These are phyloP conservation scores for Solanum chacoense DNA, from an alignment of 305 asterid genomes.

Conservation along the genomic window DNA sequence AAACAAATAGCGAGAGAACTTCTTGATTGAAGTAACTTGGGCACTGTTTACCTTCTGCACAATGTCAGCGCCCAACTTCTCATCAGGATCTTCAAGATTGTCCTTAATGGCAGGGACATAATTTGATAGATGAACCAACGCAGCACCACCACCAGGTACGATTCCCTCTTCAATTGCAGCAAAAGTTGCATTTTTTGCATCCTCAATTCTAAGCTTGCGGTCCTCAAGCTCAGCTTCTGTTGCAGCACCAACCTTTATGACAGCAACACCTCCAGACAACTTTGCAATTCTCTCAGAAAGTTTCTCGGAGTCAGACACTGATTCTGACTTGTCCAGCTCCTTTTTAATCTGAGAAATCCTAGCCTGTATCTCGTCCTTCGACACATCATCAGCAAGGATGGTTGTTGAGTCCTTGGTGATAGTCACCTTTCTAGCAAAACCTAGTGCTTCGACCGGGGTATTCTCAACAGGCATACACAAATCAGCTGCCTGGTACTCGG, in stretches of 20 bases:
- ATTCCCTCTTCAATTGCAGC: slow-evolving; percentile 99
- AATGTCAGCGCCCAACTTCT: slow-evolving; percentile 86
- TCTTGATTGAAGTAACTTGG: not conserved
- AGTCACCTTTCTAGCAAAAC: slow-evolving; percentile 78
- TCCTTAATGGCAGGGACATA: slow-evolving; percentile 69
- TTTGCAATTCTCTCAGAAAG: slow-evolving; percentile 89
- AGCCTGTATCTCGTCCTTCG: slow-evolving; percentile 88
- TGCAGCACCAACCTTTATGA: slow-evolving; percentile 72
- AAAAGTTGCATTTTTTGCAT: slow-evolving; percentile 93
- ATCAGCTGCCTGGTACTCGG: slow-evolving; percentile 90
- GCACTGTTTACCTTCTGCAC: slow-evolving; percentile 54
- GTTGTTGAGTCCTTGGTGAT: slow-evolving; percentile 77
- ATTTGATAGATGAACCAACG: slow-evolving; percentile 69
- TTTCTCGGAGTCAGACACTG: slow-evolving; percentile 73
- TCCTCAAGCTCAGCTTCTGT: slow-evolving; percentile 61
- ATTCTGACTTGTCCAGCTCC: slow-evolving; percentile 72
- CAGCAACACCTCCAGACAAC: slow-evolving; percentile 73
- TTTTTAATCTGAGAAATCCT: slow-evolving; percentile 78
- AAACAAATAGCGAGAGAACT: not conserved
- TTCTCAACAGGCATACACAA: slow-evolving; percentile 76
- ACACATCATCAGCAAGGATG: slow-evolving; percentile 82
- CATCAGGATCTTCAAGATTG: slow-evolving; percentile 66
- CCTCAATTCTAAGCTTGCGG: slow-evolving; percentile 81
- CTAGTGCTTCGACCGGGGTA: slow-evolving; percentile 69
- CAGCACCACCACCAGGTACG: slow-evolving; percentile 98